Conservation (phyloP, 257 asterid species). For the Petrea volubilis region DNA sequence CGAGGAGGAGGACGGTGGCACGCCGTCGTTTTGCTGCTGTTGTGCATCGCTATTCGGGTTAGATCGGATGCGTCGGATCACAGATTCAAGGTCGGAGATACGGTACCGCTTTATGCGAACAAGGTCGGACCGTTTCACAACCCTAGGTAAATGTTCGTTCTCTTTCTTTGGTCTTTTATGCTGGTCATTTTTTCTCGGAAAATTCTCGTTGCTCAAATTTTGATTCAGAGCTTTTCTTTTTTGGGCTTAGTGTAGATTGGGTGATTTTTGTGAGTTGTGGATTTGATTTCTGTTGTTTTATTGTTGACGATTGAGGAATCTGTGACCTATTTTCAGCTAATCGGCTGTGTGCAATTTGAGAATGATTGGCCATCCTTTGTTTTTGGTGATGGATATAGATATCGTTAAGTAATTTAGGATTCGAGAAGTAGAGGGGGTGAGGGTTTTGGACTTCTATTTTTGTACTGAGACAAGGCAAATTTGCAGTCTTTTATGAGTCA, state of each 20-base stretch:
- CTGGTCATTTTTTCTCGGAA: no score
- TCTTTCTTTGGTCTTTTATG: no score
- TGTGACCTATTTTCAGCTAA: background rate
- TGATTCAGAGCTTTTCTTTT: background rate
- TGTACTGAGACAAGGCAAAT: background rate
- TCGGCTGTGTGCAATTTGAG: background rate
- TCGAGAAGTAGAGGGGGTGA: background rate
- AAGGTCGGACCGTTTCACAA: constrained; percentile 95
- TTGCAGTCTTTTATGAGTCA: background rate
- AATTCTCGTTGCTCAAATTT: background rate
- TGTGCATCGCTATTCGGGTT: constrained; percentile 32
- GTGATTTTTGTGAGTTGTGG: background rate
- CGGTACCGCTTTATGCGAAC: constrained; percentile 80
- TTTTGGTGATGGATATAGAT: background rate
- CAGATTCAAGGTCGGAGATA: constrained; percentile 63
- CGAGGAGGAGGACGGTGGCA: no score
- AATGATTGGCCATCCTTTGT: background rate
- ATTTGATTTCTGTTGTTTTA: background rate
- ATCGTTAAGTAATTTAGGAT: constrained; percentile 12
- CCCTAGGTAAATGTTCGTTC: constrained; percentile 49
- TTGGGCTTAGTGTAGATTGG: background rate
- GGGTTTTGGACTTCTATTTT: background rate
- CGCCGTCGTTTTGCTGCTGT: constrained; percentile 33
- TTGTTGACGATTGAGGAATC: constrained; percentile 7
- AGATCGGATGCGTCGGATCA: constrained; percentile 81